Evolutionary conservation across 352 stramenopile species (phyloP).

Genomic region (Phytopythium vexans): DNA sequence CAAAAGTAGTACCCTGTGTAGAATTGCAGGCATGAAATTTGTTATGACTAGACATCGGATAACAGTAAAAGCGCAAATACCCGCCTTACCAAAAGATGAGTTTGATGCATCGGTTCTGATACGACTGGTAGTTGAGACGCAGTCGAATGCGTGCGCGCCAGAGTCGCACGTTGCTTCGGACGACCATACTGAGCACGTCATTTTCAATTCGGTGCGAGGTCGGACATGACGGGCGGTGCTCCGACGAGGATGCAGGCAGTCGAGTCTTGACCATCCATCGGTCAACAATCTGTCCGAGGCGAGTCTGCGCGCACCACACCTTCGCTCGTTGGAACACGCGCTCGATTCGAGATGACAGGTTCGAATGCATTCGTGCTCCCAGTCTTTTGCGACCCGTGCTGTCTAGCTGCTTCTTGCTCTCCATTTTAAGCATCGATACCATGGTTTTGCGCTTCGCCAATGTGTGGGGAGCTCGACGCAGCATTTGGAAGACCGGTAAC

Average conservation of each 20-base stretch:
- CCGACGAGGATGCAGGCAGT: slow-evolving; percentile 42
- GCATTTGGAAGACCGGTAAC: slow-evolving; percentile 50
- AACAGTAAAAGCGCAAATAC: neutral
- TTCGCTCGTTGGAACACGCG: slow-evolving; percentile 5
- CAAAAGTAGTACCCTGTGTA: slow-evolving; percentile 50
- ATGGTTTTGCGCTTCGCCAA: slow-evolving; percentile 30
- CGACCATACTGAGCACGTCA: slow-evolving; percentile 55
- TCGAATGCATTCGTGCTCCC: slow-evolving; percentile 22
- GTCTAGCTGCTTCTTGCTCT: slow-evolving; percentile 19
- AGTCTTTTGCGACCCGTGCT: slow-evolving; percentile 14
- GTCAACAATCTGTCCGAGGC: slow-evolving; percentile 15
- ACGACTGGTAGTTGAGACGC: slow-evolving; percentile 67
- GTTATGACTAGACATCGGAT: neutral
- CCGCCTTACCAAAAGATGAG: slow-evolving; percentile 56
- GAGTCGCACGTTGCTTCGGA: slow-evolving; percentile 66
- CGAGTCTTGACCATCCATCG: slow-evolving; percentile 15
- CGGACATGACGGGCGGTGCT: slow-evolving; percentile 40
- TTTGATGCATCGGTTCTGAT: slow-evolving; percentile 79
- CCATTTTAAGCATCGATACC: slow-evolving; percentile 39
- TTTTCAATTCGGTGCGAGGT: slow-evolving; percentile 49
- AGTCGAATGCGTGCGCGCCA: slow-evolving; percentile 68
- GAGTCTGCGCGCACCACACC: slow-evolving; percentile 15
- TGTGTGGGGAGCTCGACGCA: slow-evolving; percentile 21
- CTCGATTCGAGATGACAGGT: slow-evolving; percentile 9
- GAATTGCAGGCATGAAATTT: neutral